Percentiles rank a stretch among this genome's conserved stretches.
Conservation (phyloP, 139 green algal species). For the Asterochloris erici region DNA sequence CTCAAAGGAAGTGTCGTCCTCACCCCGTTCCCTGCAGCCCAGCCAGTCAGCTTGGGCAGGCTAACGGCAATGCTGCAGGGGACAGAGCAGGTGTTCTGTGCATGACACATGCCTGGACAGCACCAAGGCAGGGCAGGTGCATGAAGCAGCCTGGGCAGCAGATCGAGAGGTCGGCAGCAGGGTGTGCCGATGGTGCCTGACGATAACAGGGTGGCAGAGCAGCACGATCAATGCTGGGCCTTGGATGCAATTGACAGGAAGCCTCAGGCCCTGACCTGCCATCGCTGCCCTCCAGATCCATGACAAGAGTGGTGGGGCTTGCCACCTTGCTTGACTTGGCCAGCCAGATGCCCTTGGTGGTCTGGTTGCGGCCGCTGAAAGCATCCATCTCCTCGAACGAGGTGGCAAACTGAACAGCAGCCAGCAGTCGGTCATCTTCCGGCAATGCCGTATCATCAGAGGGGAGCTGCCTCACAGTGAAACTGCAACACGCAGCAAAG, state of each 20-base stretch:
- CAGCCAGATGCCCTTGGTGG: constrained; percentile 90
- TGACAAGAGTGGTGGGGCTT: constrained; percentile 70
- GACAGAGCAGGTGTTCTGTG: no score
- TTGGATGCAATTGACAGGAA: background rate
- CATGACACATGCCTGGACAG: no score
- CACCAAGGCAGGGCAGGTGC: no score
- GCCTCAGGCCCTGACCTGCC: constrained; percentile 14
- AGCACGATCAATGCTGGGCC: no score
- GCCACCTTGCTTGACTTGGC: constrained; percentile 60
- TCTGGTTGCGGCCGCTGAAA: constrained; percentile 76
- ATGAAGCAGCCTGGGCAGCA: no score
- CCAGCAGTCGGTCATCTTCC: background rate
- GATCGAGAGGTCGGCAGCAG: no score
- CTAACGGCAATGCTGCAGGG: no score
- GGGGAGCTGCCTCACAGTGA: background rate
- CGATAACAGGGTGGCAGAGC: no score
- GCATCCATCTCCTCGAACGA: constrained; percentile 96
- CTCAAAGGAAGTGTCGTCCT: constrained; percentile 99
- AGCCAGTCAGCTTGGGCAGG: constrained; percentile 26
- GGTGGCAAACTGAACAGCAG: constrained; percentile 80
- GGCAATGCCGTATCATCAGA: background rate
- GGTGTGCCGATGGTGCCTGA: no score
- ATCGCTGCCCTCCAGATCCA: constrained; percentile 93
- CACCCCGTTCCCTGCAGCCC: constrained; percentile 73
- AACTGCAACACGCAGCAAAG: background rate